phyloP scores from a whole-genome alignment of 1,284 basidiomycete genomes.

The Cyathus olla region DNA sequence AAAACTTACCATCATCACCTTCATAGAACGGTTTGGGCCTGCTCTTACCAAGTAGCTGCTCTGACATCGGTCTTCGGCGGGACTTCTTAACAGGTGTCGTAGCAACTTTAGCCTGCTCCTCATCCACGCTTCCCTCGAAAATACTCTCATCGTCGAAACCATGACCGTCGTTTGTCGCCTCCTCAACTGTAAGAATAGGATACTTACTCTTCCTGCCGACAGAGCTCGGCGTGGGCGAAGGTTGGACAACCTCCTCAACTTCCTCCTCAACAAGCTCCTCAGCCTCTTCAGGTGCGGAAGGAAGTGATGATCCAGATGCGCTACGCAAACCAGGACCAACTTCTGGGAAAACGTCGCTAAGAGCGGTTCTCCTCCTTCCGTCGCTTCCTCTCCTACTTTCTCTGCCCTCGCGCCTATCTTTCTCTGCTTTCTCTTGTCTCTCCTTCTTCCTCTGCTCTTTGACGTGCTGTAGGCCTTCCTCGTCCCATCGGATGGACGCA shows the following conservation, averaged over 20 bases:
- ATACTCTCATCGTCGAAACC: conserved; percentile 37
- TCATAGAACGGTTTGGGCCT: conserved; percentile 66
- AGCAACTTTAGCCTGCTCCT: conserved; percentile 20
- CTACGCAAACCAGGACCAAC: conserved; percentile 11
- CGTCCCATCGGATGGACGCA: conserved; percentile 72
- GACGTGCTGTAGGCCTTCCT: conserved; percentile 65
- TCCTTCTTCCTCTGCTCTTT: conserved; percentile 63
- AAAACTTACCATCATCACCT: conserved; percentile 57
- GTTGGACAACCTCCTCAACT: not conserved
- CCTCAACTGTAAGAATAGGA: conserved; percentile 61
- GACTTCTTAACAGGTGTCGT: conserved; percentile 64
- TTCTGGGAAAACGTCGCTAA: conserved; percentile 63
- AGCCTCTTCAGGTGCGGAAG: conserved; percentile 5
- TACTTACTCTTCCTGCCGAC: conserved; percentile 10
- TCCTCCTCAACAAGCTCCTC: conserved; percentile 8
- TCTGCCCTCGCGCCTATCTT: conserved; percentile 36
- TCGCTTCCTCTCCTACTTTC: conserved; percentile 46
- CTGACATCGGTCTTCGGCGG: conserved; percentile 70
- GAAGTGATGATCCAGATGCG: conserved; percentile 8
- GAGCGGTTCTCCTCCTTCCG: conserved; percentile 56
- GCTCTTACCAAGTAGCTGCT: conserved; percentile 64
- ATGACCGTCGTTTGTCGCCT: conserved; percentile 64
- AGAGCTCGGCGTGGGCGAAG: not conserved
- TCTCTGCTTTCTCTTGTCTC: conserved; percentile 43
- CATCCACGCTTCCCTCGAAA: conserved; percentile 21